phyloP scores from a whole-genome alignment of 2,329 filamentous ascomycete genomes.

The Fusarium oligoseptatum region DNA sequence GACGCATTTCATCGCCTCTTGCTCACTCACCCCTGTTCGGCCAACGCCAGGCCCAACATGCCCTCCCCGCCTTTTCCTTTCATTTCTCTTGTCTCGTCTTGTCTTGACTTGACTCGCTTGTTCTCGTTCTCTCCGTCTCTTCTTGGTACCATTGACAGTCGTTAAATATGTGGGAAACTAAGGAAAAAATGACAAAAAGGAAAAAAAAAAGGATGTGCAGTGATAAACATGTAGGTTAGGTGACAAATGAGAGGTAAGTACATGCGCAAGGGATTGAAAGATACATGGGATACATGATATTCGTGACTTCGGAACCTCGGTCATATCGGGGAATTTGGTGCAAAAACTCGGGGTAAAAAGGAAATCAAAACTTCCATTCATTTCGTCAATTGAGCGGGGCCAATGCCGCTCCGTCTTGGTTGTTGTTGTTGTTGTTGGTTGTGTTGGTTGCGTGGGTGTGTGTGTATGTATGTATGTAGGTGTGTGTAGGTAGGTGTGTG shows the following conservation, averaged over 20 bases:
- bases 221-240: constrained; percentile 8
- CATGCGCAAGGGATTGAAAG: constrained; percentile 34
- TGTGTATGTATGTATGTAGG: background rate
- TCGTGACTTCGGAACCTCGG: constrained; percentile 41
- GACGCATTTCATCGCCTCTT: background rate
- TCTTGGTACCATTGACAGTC: constrained; percentile 11
- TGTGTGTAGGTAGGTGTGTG: background rate
- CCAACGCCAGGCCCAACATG: constrained; percentile 1
- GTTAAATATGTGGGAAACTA: constrained; percentile 20
- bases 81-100: background rate
- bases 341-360: constrained; percentile 1
- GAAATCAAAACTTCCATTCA: constrained; percentile 8
- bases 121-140: background rate
- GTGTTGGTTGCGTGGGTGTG: background rate
- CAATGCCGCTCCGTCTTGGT: constrained; percentile 13
- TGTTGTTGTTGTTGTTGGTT: background rate
- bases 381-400: constrained; percentile 25
- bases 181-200: background rate
- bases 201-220: background rate
- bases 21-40: background rate
- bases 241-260: constrained; percentile 35
- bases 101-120: background rate
- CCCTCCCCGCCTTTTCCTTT: background rate
- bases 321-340: constrained; percentile 33
- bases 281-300: constrained; percentile 42